Evolutionary conservation across 2,329 filamentous ascomycete genomes (phyloP).

Genomic region (Hypoxylon sp.): DNA sequence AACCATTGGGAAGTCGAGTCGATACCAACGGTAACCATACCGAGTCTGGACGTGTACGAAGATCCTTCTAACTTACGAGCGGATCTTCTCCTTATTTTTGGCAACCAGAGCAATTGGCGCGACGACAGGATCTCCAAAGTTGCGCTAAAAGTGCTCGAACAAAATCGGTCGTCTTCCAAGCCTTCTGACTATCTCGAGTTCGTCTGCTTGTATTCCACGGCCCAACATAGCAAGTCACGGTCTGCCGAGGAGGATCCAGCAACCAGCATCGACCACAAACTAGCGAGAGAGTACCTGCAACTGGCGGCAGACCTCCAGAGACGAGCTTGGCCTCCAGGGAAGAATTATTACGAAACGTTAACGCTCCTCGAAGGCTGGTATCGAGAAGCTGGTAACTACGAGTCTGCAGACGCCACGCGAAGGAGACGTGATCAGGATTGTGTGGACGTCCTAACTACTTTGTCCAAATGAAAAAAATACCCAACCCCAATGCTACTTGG

Average conservation of each 20-base stretch:
- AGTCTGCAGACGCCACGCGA: constrained; percentile 43
- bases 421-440: constrained; percentile 47
- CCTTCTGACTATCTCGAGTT: constrained; percentile 49
- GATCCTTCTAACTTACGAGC: constrained; percentile 48
- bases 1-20: constrained; percentile 47
- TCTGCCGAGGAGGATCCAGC: constrained; percentile 34
- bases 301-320: constrained; percentile 48
- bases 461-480: constrained; percentile 27
- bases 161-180: constrained; percentile 40
- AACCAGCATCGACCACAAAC: constrained; percentile 43
- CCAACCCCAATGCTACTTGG: constrained; percentile 21
- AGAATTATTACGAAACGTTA: constrained; percentile 52
- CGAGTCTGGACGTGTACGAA: constrained; percentile 38
- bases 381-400: constrained; percentile 46
- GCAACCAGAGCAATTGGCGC: constrained; percentile 47
- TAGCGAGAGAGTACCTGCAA: constrained; percentile 47
- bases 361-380: constrained; percentile 49
- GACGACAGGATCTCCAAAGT: constrained; percentile 48
- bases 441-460: constrained; percentile 38
- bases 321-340: constrained; percentile 47
- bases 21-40: constrained; percentile 49
- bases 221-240: constrained; percentile 42
- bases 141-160: constrained; percentile 44
- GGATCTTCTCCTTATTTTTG: constrained; percentile 50
- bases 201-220: constrained; percentile 48